phyloP scores from a whole-genome alignment of 2,329 filamentous ascomycete genomes.

The Phyllosticta citribraziliensis region DNA sequence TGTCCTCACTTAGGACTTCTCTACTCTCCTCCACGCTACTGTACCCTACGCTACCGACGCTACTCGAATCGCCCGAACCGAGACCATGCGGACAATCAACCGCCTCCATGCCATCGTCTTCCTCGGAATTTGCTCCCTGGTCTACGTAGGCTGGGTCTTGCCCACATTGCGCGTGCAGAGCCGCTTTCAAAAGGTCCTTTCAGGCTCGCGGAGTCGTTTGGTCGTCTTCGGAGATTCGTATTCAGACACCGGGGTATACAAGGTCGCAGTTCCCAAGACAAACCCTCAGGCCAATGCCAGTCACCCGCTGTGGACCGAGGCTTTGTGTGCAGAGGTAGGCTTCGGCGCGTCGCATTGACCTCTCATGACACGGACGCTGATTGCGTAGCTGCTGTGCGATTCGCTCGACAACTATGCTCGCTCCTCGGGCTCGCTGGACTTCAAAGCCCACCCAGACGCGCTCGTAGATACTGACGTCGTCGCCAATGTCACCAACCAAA shows the following conservation, averaged over 20 bases:
- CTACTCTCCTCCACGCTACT: background rate
- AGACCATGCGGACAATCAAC: constrained; percentile 22
- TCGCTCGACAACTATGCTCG: constrained; percentile 28
- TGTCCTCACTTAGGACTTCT: background rate
- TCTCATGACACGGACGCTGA: background rate
- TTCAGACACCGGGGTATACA: constrained; percentile 28
- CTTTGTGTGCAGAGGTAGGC: constrained; percentile 26
- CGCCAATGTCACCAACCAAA: constrained; percentile 18
- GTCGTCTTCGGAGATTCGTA: constrained; percentile 32
- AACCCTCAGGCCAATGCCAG: constrained; percentile 21
- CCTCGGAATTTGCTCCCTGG: constrained; percentile 18
- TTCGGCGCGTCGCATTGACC: background rate
- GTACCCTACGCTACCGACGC: background rate
- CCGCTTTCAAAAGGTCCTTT: constrained; percentile 22
- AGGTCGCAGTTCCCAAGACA: constrained; percentile 21
- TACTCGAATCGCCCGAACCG: background rate
- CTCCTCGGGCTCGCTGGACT: constrained; percentile 17
- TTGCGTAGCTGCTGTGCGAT: constrained; percentile 24
- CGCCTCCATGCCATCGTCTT: constrained; percentile 21
- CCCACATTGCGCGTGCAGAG: constrained; percentile 19
- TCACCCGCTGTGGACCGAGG: constrained; percentile 27
- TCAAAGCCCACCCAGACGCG: constrained; percentile 16
- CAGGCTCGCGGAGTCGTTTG: constrained; percentile 20
- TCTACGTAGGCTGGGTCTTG: constrained; percentile 23
- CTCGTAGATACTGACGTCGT: constrained; percentile 24